These are phyloP conservation scores for Saksenaea oblongispora DNA, from an alignment of 371 early-diverging fungal species.

Conservation along the genomic window DNA sequence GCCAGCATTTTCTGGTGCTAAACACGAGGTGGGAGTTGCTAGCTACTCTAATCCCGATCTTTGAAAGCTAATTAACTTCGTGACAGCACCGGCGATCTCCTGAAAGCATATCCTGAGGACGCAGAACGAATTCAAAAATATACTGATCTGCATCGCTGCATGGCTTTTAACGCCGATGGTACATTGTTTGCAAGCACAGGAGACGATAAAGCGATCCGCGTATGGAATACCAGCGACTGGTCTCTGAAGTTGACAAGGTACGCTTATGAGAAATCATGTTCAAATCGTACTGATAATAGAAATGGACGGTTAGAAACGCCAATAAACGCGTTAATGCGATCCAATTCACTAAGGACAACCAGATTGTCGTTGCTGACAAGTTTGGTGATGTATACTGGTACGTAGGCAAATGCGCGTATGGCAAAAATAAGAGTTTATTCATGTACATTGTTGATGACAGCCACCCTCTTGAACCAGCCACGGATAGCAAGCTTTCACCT, in stretches of 20 bases:
- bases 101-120: slow-evolving; percentile 28
- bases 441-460: slow-evolving; percentile 24
- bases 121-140: slow-evolving; percentile 37
- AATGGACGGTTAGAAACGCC: slow-evolving; percentile 39
- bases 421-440: not conserved
- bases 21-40: slow-evolving; percentile 51
- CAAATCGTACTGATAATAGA: not conserved
- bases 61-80: not conserved
- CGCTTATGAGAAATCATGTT: not conserved
- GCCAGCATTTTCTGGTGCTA: slow-evolving; percentile 57
- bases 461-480: slow-evolving; percentile 29
- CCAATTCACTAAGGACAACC: slow-evolving; percentile 55
- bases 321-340: slow-evolving; percentile 74
- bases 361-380: slow-evolving; percentile 87
- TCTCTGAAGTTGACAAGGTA: slow-evolving; percentile 51
- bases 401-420: not conserved
- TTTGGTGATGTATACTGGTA: slow-evolving; percentile 93
- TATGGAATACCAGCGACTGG: slow-evolving; percentile 74
- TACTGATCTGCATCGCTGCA: slow-evolving; percentile 52
- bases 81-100: slow-evolving; percentile 43
- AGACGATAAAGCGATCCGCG: slow-evolving; percentile 70
- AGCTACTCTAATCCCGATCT: not conserved
- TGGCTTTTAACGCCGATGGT: slow-evolving; percentile 64
- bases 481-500: slow-evolving; percentile 54
- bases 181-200: slow-evolving; percentile 63